These are phyloP conservation scores for Saturnispora sanitii DNA, from an alignment of 805 yeast genomes.

Conservation along the genomic window DNA sequence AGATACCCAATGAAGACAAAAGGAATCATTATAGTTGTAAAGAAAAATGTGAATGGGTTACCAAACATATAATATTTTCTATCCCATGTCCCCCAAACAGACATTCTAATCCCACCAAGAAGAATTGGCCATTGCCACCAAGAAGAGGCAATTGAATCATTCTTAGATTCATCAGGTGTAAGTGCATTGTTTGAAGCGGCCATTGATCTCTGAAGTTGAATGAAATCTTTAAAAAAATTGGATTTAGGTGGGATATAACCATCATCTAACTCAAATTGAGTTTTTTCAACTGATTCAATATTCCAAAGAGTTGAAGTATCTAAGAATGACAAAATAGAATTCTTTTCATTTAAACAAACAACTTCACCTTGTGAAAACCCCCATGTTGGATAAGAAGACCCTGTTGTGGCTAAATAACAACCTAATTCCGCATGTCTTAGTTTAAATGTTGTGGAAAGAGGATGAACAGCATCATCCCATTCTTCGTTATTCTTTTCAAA, in stretches of 20 bases:
- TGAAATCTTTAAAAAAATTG: conserved; percentile 56
- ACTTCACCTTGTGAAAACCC: conserved; percentile 96
- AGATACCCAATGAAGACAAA: conserved; percentile 15
- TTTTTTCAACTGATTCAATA: conserved; percentile 57
- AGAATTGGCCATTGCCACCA: conserved; percentile 84
- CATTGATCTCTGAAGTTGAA: conserved; percentile 69
- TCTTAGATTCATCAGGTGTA: conserved; percentile 64
- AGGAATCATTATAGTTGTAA: conserved; percentile 4
- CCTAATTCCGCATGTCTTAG: conserved; percentile 56
- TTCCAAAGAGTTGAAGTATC: conserved; percentile 78
- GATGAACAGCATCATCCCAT: conserved; percentile 50
- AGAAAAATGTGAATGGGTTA: conserved; percentile 25
- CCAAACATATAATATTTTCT: conserved; percentile 59
- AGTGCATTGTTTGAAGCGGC: conserved; percentile 77
- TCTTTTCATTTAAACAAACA: conserved; percentile 44
- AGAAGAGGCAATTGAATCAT: conserved; percentile 58
- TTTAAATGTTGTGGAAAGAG: conserved; percentile 77
- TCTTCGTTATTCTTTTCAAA: conserved; percentile 28
- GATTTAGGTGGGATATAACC: conserved; percentile 35
- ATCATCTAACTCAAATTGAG: conserved; percentile 29
- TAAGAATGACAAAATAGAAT: conserved; percentile 14
- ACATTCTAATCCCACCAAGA: conserved; percentile 63
- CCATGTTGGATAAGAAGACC: conserved; percentile 82
- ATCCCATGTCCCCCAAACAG: conserved; percentile 53
- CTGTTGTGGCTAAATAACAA: conserved; percentile 82